Conservation (phyloP, 2,329 filamentous ascomycete species). For the Pestalotiopsis fici region DNA sequence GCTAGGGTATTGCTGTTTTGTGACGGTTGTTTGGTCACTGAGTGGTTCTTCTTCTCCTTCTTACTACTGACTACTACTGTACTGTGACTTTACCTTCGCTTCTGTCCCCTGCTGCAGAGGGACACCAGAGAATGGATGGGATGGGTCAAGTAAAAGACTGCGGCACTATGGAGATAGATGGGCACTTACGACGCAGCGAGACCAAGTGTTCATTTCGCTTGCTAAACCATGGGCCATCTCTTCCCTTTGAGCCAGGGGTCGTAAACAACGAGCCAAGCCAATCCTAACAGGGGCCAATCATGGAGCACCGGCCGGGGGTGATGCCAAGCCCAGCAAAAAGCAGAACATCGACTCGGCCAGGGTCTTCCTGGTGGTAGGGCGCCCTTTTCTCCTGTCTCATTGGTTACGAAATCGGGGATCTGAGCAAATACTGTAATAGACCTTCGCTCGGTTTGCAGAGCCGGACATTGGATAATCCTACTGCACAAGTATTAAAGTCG, state of each 20-base stretch:
- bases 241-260: not conserved
- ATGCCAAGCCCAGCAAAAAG: not conserved
- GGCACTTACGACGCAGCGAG: constrained; percentile 9
- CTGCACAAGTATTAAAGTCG: not conserved
- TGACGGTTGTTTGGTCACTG: not conserved
- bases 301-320: not conserved
- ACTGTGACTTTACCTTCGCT: not conserved
- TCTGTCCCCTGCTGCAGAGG: not conserved
- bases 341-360: not conserved
- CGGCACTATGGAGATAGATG: not conserved
- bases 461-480: not conserved
- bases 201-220: constrained; percentile 9
- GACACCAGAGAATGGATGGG: not conserved
- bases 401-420: constrained; percentile 6
- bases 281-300: constrained; percentile 3
- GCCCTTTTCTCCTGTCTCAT: not conserved
- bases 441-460: constrained; percentile 4
- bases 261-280: not conserved
- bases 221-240: not conserved
- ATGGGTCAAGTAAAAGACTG: not conserved
- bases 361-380: not conserved
- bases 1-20: not conserved
- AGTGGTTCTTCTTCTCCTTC: not conserved
- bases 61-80: not conserved
- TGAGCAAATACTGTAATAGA: not conserved